Conservation (phyloP, 352 stramenopile genomes). For the Globisporangium perplexum region DNA sequence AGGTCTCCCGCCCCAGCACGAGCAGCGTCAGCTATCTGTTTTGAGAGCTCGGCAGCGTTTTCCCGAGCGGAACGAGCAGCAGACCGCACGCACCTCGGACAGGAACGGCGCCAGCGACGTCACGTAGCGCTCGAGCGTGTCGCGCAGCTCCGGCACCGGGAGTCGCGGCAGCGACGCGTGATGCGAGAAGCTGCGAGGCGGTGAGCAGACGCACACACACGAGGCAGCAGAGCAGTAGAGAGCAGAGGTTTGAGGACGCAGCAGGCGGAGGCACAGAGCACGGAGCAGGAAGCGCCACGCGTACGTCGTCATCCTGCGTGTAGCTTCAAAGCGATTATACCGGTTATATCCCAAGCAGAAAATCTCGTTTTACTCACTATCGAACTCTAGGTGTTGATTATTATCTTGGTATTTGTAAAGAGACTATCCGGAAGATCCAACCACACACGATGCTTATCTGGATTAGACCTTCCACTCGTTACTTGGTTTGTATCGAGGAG, state of each 20-base stretch:
- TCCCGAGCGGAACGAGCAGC: conserved; percentile 25
- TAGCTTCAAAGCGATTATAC: no score
- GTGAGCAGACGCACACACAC: conserved; percentile 6
- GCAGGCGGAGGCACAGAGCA: neutral
- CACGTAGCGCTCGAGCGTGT: conserved; percentile 84
- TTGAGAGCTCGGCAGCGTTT: neutral
- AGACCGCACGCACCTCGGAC: conserved; percentile 39
- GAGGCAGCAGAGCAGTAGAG: neutral
- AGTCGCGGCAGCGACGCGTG: conserved; percentile 72
- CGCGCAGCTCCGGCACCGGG: conserved; percentile 77
- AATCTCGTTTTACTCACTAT: no score
- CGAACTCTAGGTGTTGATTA: no score
- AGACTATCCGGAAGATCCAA: no score
- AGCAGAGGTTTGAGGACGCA: no score
- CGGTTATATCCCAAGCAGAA: no score
- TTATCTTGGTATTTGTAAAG: no score
- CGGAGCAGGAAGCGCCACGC: no score
- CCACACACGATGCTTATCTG: no score
- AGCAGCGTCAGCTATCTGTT: neutral
- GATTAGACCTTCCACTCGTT: no score
- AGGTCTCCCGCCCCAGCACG: no score
- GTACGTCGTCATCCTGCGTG: conserved; percentile 3
- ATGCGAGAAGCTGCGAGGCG: conserved; percentile 31
- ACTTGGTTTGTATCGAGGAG: no score
- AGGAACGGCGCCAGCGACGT: conserved; percentile 58